Evolutionary conservation across 2,329 filamentous ascomycete species (phyloP), one percentile per base, ranked within the genome.

Genomic region (Xylariales sp.): DNA sequence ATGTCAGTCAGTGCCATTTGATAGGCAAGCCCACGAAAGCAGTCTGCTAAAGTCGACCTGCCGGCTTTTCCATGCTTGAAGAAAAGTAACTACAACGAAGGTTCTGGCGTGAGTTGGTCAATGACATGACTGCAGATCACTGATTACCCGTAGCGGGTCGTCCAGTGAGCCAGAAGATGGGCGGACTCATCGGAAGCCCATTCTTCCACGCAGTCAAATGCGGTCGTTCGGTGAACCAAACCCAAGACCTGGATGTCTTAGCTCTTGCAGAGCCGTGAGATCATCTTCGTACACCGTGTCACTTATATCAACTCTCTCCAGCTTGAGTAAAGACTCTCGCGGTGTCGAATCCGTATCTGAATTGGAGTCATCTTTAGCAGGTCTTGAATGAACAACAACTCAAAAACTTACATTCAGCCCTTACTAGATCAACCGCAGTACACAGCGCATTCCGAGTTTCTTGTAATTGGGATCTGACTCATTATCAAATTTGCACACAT

Each of bases 401-500:
- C n/a, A n/a, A n/a, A n/a, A n/a, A n/a, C n/a, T n/a, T n/a, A n/a
- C n/a, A n/a, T n/a, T n/a, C n/a, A n/a, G n/a, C n/a, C n/a, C n/a
- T n/a, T n/a, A n/a, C n/a, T n/a, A n/a, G n/a, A n/a, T n/a, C n/a
- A n/a, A n/a, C n/a, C n/a, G n/a, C n/a, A n/a, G n/a, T n/a, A n/a
- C n/a, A n/a, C n/a, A n/a, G n/a, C n/a, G n/a, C n/a, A n/a, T n/a
- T n/a, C n/a, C n/a, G n/a, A n/a, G n/a, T n/a, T n/a, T n/a, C n/a
- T n/a, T n/a, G n/a, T n/a, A n/a, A n/a, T n/a, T n/a, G n/a, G n/a
- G n/a, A n/a, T n/a, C n/a, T n/a, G n/a, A n/a, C n/a, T n/a, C n/a
- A n/a, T n/a, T n/a, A n/a, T n/a, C 45, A 35, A 61, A 62, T 37
- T 60, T 61, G 49, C 57, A 60, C 11, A 63, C 55, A 12, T 53